phyloP scores from a whole-genome alignment of 352 stramenopile genomes.

The Thalassiosira hispida region DNA sequence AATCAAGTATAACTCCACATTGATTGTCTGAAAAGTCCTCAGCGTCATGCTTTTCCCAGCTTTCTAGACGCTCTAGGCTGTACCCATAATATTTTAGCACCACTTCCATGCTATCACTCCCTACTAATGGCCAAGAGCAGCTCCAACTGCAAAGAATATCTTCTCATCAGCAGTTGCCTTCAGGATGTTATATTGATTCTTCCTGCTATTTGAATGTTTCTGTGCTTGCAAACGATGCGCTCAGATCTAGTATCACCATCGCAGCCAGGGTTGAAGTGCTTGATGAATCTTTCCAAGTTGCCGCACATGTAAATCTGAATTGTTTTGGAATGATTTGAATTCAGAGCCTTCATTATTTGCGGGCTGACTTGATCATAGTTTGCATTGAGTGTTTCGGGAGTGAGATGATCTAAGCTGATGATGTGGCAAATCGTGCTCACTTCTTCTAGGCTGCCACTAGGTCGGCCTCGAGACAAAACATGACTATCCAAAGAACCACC shows the following conservation, averaged over 20 bases:
- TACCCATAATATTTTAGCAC: constrained; percentile 37
- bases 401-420: not conserved
- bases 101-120: constrained; percentile 22
- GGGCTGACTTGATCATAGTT: not conserved
- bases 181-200: constrained; percentile 12
- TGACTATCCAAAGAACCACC: not conserved
- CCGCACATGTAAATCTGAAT: constrained; percentile 16
- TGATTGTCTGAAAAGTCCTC: constrained; percentile 20
- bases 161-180: constrained; percentile 14
- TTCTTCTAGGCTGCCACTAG: constrained; percentile 3
- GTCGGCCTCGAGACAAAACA: not conserved
- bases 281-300: not conserved
- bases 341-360: not conserved
- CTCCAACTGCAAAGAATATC: constrained; percentile 35
- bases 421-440: constrained; percentile 3
- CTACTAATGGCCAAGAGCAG: constrained; percentile 18
- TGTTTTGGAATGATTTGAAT: not conserved
- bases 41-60: constrained; percentile 13
- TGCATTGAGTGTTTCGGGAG: too few species aligned
- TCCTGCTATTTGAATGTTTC: constrained; percentile 32
- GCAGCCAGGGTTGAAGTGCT: not conserved
- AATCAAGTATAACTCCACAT: constrained; percentile 1
- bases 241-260: constrained; percentile 2
- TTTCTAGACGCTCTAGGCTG: constrained; percentile 23
- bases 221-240: not conserved